Conservation (phyloP, 1,284 basidiomycete genomes). For the Paramarasmius palmivorus region DNA sequence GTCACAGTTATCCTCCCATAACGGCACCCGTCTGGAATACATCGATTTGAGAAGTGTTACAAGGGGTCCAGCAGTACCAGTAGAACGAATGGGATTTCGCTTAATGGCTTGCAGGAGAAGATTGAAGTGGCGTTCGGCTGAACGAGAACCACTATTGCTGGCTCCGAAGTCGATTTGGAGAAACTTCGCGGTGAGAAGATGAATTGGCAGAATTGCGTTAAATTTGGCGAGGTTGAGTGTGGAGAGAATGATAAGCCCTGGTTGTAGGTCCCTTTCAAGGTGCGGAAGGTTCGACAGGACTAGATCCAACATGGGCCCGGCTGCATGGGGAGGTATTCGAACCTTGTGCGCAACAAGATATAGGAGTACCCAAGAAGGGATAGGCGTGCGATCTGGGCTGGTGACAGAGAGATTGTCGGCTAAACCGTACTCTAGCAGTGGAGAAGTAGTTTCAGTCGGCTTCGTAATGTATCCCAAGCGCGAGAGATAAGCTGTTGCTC, state of each 20-base stretch:
- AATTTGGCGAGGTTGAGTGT: slow-evolving; percentile 51
- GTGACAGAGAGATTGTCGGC: not conserved
- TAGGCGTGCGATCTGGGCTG: not conserved
- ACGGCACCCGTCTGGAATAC: slow-evolving; percentile 29
- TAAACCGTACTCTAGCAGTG: not conserved
- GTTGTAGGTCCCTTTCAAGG: slow-evolving; percentile 32
- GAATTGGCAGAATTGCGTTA: slow-evolving; percentile 43
- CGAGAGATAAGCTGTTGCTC: slow-evolving; percentile 28
- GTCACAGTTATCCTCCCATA: slow-evolving; percentile 5
- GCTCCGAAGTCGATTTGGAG: slow-evolving; percentile 34
- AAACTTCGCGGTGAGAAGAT: slow-evolving; percentile 44
- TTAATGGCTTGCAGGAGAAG: slow-evolving; percentile 55
- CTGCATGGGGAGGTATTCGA: slow-evolving; percentile 39
- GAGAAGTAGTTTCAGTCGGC: not conserved
- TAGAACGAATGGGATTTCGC: slow-evolving; percentile 38
- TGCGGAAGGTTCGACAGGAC: slow-evolving; percentile 35
- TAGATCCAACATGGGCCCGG: slow-evolving; percentile 37
- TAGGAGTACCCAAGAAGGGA: slow-evolving; percentile 56
- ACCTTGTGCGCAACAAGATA: slow-evolving; percentile 51
- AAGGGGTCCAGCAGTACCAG: slow-evolving; percentile 38
- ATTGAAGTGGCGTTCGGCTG: slow-evolving; percentile 46
- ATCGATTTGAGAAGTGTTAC: slow-evolving; percentile 46
- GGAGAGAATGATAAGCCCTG: slow-evolving; percentile 46
- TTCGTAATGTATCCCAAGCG: slow-evolving; percentile 12
- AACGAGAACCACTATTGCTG: not conserved